Evolutionary conservation across 2,329 filamentous ascomycete genomes (phyloP), one percentile per base, ranked within the genome.

Genomic region (Hymenoscyphus infarciens): DNA sequence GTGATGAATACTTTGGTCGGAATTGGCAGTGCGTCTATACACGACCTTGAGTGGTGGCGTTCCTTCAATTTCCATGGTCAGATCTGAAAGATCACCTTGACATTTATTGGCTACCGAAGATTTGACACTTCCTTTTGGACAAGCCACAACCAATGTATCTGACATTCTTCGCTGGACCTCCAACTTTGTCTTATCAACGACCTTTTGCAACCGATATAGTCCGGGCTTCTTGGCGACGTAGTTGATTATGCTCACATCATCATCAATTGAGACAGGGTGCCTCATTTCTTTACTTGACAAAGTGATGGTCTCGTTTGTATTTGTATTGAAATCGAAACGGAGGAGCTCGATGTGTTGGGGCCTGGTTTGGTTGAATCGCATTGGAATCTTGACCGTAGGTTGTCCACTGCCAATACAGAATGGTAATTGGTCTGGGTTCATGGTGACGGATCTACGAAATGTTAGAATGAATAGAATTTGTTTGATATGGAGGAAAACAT

Each of bases 171-270:
- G 86, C 70, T 93, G 92, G 11, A 97, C 91, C 74, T 98, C 92
- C 35, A 99, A 84, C 75, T 97, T 96, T 64, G 96, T 95, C 74
- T 96, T 89, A 74, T 99, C 95, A 66, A 97, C 79, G 10, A 99
- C 92, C 73, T 87, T 92, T 62, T 88, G 85, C 35, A 99, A 82
- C 52, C 89, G 84, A 76, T 99, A 99, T 22, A 96, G 83, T 39
- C 95, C 95, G 1, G 92, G 86, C 75, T 95, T 95, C 78, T 91
- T 96, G 42, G 96, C 83, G 0, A 84, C 81, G 70, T 91, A 90
- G 60, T 87, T 83, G 59, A 86, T 82, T 59, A 91, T 85, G 53
- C 89, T 61, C 74, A 76, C 66, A 73, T 83, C 73, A 72, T 83
- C 81, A 66, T 90, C 90, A 25, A 57, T 85, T 83, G 69, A 91